These are phyloP conservation scores for Diophrys sp. DNA, from an alignment of 73 alveolate species.

Conservation along the genomic window DNA sequence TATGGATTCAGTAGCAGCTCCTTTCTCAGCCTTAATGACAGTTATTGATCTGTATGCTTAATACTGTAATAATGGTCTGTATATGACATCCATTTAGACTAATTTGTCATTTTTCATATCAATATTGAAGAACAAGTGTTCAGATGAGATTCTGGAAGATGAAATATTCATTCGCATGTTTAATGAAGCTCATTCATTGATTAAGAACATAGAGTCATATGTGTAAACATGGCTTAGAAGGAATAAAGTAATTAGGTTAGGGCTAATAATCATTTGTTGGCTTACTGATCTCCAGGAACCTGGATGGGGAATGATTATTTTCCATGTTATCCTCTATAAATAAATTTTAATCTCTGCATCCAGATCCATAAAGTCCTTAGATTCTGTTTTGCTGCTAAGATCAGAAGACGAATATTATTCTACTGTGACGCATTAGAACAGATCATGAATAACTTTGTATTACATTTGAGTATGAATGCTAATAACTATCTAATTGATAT, in stretches of 20 bases:
- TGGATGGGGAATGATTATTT: too few species aligned
- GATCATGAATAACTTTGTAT: slow-evolving; percentile 3
- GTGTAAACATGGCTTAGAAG: background rate
- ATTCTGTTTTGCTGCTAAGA: background rate
- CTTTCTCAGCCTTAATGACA: background rate
- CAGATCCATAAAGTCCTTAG: too few species aligned
- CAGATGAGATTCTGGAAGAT: background rate
- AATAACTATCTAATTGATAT: slow-evolving; percentile 1
- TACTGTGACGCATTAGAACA: slow-evolving; percentile 3
- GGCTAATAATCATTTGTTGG: too few species aligned
- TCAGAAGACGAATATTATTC: background rate
- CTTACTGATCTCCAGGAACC: too few species aligned
- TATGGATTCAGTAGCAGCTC: too few species aligned
- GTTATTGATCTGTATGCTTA: slow-evolving; percentile 6
- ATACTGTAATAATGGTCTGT: slow-evolving; percentile 5
- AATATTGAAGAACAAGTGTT: background rate
- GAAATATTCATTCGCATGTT: background rate
- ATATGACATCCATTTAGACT: slow-evolving; percentile 9
- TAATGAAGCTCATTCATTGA: background rate
- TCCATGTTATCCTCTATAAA: too few species aligned
- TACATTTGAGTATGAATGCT: background rate
- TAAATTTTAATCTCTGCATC: too few species aligned
- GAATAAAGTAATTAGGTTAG: too few species aligned
- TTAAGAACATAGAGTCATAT: background rate
- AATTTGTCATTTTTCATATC: background rate